Evolutionary conservation across 805 yeast species (phyloP), one percentile per base, ranked within the genome.

Genomic region (Candida manassasensis): DNA sequence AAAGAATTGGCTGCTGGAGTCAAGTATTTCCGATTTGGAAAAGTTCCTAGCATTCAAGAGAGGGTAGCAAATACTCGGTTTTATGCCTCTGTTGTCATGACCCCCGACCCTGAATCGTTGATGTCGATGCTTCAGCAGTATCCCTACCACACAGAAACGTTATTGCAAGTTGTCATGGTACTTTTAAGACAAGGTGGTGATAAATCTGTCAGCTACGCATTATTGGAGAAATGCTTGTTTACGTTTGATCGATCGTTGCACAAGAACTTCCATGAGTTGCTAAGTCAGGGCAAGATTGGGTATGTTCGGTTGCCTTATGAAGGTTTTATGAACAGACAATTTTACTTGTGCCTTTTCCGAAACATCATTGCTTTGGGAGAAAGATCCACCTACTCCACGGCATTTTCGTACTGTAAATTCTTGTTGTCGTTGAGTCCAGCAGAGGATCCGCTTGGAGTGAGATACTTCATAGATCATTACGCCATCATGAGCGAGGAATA

Each of bases 391-490:
- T 78, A 74, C 49, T 71, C 61, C 39, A 87, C 96, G 0, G 95
- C 95, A 0, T 70, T 84, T 28, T 75, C 77, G 27, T 87, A 81
- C 63, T 75, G 84, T 47, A 86, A 84, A 52, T 64, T 81, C 4
- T 62, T 87, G 32, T 63, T 84, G 42, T 75, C 88, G 2, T 60
- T 88, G 19, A 67, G 76, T 22, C 95, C 95, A 1, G 70, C 78
- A 2, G 84, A 81, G 38, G 96, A 88, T 61, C 95, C 95, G 2
- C 63, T 81, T 35, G 95, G 95, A 15, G 87, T 82, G 9, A 70
- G 95, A 43, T 81, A 81, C 50, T 84, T 86, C 54, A 78, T 88
- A 45, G 96, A 88, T 53, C 79, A 74, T 50, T 87, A 84, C 50
- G 80, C 90, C 3, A 61, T 84, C 3, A 61, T 77, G 58, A 67